These are phyloP conservation scores for Termitomyces eurrhizus DNA, from an alignment of 768 basidiomycete species.

Conservation along the genomic window DNA sequence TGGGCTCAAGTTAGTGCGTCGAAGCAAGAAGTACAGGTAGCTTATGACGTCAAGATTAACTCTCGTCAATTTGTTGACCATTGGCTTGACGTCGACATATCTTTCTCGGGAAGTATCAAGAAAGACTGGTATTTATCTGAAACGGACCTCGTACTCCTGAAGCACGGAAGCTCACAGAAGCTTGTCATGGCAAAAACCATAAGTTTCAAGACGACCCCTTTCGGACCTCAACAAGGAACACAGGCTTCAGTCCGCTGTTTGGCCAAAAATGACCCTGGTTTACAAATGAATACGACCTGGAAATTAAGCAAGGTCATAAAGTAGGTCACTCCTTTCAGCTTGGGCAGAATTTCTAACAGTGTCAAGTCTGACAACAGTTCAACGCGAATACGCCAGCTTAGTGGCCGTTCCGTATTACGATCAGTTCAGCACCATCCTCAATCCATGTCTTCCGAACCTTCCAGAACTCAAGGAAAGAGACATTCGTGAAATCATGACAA, in stretches of 20 bases:
- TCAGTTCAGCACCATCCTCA: slow-evolving; percentile 63
- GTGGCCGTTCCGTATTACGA: slow-evolving; percentile 82
- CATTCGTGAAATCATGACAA: slow-evolving; percentile 61
- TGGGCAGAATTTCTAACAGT: neutral
- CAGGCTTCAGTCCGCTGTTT: slow-evolving; percentile 60
- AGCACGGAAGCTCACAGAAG: slow-evolving; percentile 48
- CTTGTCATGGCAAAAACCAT: slow-evolving; percentile 65
- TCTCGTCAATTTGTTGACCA: slow-evolving; percentile 73
- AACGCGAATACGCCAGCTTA: slow-evolving; percentile 90
- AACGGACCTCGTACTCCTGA: slow-evolving; percentile 80
- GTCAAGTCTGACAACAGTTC: slow-evolving; percentile 79
- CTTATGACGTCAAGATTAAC: slow-evolving; percentile 58
- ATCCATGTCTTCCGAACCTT: slow-evolving; percentile 53
- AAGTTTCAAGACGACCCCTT: slow-evolving; percentile 28
- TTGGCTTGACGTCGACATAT: slow-evolving; percentile 77
- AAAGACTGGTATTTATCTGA: slow-evolving; percentile 78
- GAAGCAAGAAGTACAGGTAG: slow-evolving; percentile 58
- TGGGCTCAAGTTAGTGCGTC: slow-evolving; percentile 86
- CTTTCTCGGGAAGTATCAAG: slow-evolving; percentile 52
- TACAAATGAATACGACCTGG: slow-evolving; percentile 69
- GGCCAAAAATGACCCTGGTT: slow-evolving; percentile 48
- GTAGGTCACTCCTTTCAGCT: slow-evolving; percentile 36
- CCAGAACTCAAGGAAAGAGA: slow-evolving; percentile 44
- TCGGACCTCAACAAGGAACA: slow-evolving; percentile 49
- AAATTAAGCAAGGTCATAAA: slow-evolving; percentile 75